Evolutionary conservation across 2,329 filamentous ascomycete species (phyloP).

Genomic region (Endothia cerciana): DNA sequence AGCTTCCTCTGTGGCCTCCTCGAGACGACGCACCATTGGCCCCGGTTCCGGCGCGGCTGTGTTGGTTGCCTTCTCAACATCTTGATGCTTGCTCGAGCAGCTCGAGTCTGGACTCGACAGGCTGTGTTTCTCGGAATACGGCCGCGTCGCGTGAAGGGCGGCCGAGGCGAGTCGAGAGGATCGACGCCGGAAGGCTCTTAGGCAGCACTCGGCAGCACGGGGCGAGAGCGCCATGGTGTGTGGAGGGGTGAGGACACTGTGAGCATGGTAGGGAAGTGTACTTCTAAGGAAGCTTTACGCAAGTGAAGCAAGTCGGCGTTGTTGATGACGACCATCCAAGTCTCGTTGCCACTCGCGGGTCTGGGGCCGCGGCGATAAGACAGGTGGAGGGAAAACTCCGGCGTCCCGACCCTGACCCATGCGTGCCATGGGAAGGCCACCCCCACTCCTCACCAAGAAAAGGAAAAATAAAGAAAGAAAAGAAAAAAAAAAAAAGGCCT

Average conservation of each 20-base stretch:
- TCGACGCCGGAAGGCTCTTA: constrained; percentile 9
- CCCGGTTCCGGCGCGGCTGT: constrained; percentile 39
- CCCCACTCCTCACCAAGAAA: too few relatives aligned
- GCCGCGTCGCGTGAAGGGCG: background rate
- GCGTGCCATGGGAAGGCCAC: background rate
- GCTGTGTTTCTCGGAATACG: constrained; percentile 18
- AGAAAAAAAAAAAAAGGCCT: too few relatives aligned
- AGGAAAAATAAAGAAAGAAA: too few relatives aligned
- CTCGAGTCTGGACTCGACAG: background rate
- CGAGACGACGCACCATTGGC: constrained; percentile 59
- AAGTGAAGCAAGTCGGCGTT: background rate
- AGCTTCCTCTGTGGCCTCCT: constrained; percentile 66
- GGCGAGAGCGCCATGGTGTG: constrained; percentile 22
- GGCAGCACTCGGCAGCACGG: constrained; percentile 8
- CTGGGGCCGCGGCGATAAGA: constrained; percentile 22
- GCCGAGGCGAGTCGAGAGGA: background rate
- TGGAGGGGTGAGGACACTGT: background rate
- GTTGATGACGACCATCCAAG: constrained; percentile 22
- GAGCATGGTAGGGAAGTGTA: constrained; percentile 9
- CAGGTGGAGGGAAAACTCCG: background rate
- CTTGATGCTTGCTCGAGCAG: background rate
- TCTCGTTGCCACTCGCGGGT: constrained; percentile 15
- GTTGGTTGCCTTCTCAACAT: background rate
- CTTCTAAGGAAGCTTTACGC: constrained; percentile 5
- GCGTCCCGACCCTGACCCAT: background rate